Evolutionary conservation across 352 stramenopile genomes (phyloP), one percentile per base, ranked within the genome.

Genomic region (Pythium coloratum): DNA sequence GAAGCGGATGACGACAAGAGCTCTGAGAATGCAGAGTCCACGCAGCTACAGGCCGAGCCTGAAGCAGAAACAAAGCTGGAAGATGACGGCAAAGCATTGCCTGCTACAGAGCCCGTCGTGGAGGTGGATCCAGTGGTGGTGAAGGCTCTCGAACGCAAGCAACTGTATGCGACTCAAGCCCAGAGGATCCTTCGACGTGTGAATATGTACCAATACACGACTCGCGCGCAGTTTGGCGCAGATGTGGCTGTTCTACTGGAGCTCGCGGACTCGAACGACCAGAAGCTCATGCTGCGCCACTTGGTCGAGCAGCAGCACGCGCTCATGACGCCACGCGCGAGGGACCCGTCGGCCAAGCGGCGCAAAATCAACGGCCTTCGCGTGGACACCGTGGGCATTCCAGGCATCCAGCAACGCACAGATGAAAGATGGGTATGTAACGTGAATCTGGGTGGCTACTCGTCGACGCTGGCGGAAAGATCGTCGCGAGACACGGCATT

Each of bases 171-270:
- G n/a, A 24, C 44, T 40, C 57, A 59, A 10, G 67, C 62, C 6
- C 44, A 64, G 33, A 18, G 57, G 44, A 74, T 74, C 32, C 32
- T 70, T 12, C 2, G 4, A 1, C 32, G 44, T 2, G 44, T 66
- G 55, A 73, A 69, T 26, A 65, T 51, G 47, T 89, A 89, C 58
- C 73, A 90, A 49, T 92, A 89, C 68, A 75, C 67, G 38, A 78
- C 81, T 26, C 59, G 67, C n/a, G 73, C 72, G 24, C 78, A 81
- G 7, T 90, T 90, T 62, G 62, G 70, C 42, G 66, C 71, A 38
- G 84, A 92, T 67, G 73, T 90, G 53, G 33, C 53, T 50, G 73
- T 83, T 61, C 53, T 90, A 24, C 55, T 76, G 60, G 62, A 72
- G 18, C 61, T 79, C 5, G 59, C 76, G 0, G 59, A 68, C 28